phyloP scores from a whole-genome alignment of 805 yeast genomes.

The Sporopachydermia lactativora region DNA sequence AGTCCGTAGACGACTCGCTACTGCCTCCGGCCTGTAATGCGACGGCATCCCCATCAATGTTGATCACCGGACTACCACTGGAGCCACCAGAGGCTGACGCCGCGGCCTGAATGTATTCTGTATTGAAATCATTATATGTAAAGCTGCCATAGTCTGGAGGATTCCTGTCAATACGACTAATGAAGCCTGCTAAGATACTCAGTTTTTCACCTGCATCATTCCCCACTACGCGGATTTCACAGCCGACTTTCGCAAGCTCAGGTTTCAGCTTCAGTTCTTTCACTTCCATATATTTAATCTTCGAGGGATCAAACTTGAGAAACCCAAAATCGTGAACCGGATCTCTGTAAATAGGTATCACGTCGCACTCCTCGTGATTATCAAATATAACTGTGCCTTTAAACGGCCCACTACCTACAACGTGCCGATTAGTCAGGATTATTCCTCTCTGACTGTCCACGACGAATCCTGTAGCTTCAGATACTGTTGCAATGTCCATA shows the following conservation, averaged over 20 bases:
- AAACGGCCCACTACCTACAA: slow-evolving; percentile 92
- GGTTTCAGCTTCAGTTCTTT: slow-evolving; percentile 58
- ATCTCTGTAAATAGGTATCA: slow-evolving; percentile 76
- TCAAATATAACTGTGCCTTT: slow-evolving; percentile 85
- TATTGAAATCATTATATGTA: slow-evolving; percentile 85
- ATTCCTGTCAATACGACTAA: slow-evolving; percentile 72
- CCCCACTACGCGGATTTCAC: slow-evolving; percentile 89
- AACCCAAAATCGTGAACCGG: slow-evolving; percentile 95
- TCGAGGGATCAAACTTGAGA: slow-evolving; percentile 57
- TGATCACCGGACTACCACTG: slow-evolving; percentile 92
- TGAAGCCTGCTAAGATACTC: slow-evolving; percentile 78
- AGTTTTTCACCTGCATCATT: slow-evolving; percentile 94
- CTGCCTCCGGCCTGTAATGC: slow-evolving; percentile 94
- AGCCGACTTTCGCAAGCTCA: slow-evolving; percentile 78
- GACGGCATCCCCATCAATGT: slow-evolving; percentile 73
- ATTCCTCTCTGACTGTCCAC: slow-evolving; percentile 75
- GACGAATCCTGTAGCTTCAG: slow-evolving; percentile 90
- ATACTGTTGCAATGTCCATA: slow-evolving; percentile 61
- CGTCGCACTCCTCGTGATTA: slow-evolving; percentile 87
- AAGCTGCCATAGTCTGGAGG: slow-evolving; percentile 88
- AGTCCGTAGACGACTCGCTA: slow-evolving; percentile 84
- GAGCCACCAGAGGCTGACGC: slow-evolving; percentile 95
- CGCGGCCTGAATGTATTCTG: slow-evolving; percentile 91
- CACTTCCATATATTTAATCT: slow-evolving; percentile 60
- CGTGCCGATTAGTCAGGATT: slow-evolving; percentile 85